Evolutionary conservation across 768 basidiomycete species (phyloP).

Genomic region (Termitomyces sp.): DNA sequence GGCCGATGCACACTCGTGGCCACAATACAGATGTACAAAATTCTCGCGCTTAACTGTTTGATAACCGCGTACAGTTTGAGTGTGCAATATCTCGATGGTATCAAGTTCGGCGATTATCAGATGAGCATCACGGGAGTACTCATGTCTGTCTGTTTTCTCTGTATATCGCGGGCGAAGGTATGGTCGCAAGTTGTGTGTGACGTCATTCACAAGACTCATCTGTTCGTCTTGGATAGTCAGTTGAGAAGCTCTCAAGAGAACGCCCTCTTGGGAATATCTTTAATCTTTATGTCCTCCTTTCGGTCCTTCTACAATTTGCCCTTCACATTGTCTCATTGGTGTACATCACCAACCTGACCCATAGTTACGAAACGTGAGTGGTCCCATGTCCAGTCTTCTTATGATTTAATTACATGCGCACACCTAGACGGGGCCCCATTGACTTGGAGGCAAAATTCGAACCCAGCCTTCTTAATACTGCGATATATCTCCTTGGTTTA

Average conservation of each 20-base stretch:
- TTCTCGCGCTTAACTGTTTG: conserved; percentile 92
- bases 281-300: conserved; percentile 91
- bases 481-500: conserved; percentile 91
- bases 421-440: conserved; percentile 59
- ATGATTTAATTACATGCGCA: conserved; percentile 1
- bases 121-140: conserved; percentile 94
- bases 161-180: conserved; percentile 96
- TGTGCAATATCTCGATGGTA: conserved; percentile 96
- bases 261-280: conserved; percentile 94
- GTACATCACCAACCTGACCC: conserved; percentile 88
- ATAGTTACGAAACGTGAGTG: conserved; percentile 69
- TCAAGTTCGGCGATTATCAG: conserved; percentile 99
- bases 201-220: neutral
- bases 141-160: conserved; percentile 98
- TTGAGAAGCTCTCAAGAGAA: conserved; percentile 91
- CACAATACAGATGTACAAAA: conserved; percentile 99
- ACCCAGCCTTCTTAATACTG: conserved; percentile 91
- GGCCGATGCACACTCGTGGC: conserved; percentile 98
- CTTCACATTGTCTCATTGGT: conserved; percentile 87
- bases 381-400: conserved; percentile 2
- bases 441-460: conserved; percentile 97
- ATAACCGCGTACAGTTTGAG: conserved; percentile 98
- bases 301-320: conserved; percentile 89
- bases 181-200: conserved; percentile 14
- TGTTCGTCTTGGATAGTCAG: conserved; percentile 57